phyloP scores from a whole-genome alignment of 2,329 filamentous ascomycete species.

The Metarhizium rileyi region DNA sequence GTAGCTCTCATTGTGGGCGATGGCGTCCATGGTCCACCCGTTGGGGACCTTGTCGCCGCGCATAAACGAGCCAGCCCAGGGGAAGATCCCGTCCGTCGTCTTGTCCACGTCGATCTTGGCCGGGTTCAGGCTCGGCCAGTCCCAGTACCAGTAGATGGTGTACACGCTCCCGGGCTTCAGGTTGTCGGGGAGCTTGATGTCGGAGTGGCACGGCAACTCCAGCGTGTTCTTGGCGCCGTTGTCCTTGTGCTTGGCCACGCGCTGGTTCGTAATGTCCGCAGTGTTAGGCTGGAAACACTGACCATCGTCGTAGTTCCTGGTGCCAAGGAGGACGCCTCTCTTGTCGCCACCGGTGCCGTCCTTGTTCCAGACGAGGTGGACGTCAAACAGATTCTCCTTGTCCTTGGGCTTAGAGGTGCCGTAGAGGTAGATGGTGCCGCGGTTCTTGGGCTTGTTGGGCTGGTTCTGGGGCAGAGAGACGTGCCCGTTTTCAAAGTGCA shows the following conservation, averaged over 20 bases:
- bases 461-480: slow-evolving; percentile 51
- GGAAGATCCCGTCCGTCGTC: slow-evolving; percentile 30
- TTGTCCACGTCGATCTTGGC: slow-evolving; percentile 29
- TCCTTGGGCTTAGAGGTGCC: slow-evolving; percentile 52
- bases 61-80: slow-evolving; percentile 32
- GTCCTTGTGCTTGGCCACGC: slow-evolving; percentile 46
- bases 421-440: slow-evolving; percentile 67
- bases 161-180: slow-evolving; percentile 54
- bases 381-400: slow-evolving; percentile 44
- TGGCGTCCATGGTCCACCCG: slow-evolving; percentile 25
- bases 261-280: slow-evolving; percentile 45
- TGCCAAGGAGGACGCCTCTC: slow-evolving; percentile 65
- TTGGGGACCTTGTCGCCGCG: slow-evolving; percentile 26
- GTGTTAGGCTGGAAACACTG: slow-evolving; percentile 75
- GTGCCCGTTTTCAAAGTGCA: slow-evolving; percentile 69
- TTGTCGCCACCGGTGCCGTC: slow-evolving; percentile 74
- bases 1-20: slow-evolving; percentile 31
- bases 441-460: slow-evolving; percentile 50
- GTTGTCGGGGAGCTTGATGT: slow-evolving; percentile 64
- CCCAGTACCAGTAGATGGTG: slow-evolving; percentile 94
- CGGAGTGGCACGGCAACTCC: slow-evolving; percentile 70
- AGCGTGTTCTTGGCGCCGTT: slow-evolving; percentile 42
- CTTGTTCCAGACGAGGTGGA: slow-evolving; percentile 68
- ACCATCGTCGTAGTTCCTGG: slow-evolving; percentile 78
- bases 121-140: slow-evolving; percentile 61